Evolutionary conservation across 108 stramenopile genomes (phyloP), one percentile per base, ranked within the genome.

Genomic region (Skeletonema grethae): DNA sequence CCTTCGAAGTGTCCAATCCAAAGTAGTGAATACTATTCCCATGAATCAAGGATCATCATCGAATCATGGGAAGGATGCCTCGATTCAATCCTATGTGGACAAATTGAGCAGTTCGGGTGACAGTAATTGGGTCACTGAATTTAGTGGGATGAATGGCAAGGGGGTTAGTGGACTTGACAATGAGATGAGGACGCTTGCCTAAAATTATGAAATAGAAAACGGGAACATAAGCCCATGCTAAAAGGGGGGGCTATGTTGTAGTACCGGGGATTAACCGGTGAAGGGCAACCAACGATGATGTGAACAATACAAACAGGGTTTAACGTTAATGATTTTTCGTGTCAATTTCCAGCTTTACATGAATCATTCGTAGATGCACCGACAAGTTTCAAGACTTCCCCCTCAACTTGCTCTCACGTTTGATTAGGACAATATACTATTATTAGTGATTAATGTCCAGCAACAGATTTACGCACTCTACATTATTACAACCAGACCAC

Each of bases 141-240:
- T 84, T 77, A 70, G 80, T 31, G 83, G 76, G 45, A 80, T 75
- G 43, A 67, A 82, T 39, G 88, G 88, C 16, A 63, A 88, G 64
- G 89, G 89, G 18, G 87, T 87, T 43, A 61, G 72, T 10, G 82
- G 80, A 18, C 83, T 25, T 15, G 20, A 86, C 57, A 85, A 86
- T 24, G 85, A 88, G 61, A 48, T 57, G 18, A 63, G 85, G 48
- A 32, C 61, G 43, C 36, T 86, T 62, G 83, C 86, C 13, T 87
- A 75, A 57, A n/a, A n/a, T n/a, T n/a, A n/a, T n/a, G n/a, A 53
- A n/a, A 5, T 45, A 11, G 35, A 36, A 1, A 7, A 11, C 11
- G 36, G 36, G 32, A 11, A 10, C 36, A 38, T 38, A 9, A 0
- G 9, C 9, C 9, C 11, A 38, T 11, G 36, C 10, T 38, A 38